Percentiles rank a stretch among this genome's conserved stretches.
These are phyloP conservation scores for Entomortierella lignicola DNA, from an alignment of 192 early-diverging fungal genomes.

Conservation along the genomic window DNA sequence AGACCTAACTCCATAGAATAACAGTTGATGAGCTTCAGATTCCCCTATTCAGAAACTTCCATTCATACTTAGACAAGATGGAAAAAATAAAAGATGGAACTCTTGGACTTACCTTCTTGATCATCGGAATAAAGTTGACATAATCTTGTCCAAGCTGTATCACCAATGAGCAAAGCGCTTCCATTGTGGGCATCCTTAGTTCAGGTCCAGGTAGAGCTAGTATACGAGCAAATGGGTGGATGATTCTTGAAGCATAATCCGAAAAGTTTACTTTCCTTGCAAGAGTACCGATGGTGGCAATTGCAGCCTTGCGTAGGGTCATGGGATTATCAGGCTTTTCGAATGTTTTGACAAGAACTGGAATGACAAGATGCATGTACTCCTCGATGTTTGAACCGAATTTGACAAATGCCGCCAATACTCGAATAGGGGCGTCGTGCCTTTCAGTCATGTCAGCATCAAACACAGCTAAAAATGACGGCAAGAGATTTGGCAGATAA, in stretches of 20 bases:
- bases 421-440: conserved; percentile 70
- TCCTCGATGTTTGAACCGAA: conserved; percentile 92
- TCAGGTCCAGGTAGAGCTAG: conserved; percentile 65
- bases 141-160: conserved; percentile 90
- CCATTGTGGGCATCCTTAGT: conserved; percentile 76
- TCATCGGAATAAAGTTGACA: conserved; percentile 87
- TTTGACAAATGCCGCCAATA: conserved; percentile 81
- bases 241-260: conserved; percentile 88
- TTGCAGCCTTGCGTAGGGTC: conserved; percentile 70
- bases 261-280: conserved; percentile 82
- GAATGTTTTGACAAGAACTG: conserved; percentile 82
- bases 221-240: conserved; percentile 85
- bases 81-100: no score
- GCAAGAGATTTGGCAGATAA: conserved; percentile 83
- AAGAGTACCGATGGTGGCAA: conserved; percentile 79
- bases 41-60: no score
- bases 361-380: conserved; percentile 92
- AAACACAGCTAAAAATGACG: conserved; percentile 87
- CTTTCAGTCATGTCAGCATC: conserved; percentile 80
- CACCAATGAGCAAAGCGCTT: conserved; percentile 82
- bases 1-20: conserved; percentile 29
- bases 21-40: neutral
- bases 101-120: conserved; percentile 72
- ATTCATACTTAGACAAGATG: no score
- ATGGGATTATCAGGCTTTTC: conserved; percentile 76